Evolutionary conservation across 2,329 filamentous ascomycete genomes (phyloP).

Genomic region (Pseudocercospora macadamiae): DNA sequence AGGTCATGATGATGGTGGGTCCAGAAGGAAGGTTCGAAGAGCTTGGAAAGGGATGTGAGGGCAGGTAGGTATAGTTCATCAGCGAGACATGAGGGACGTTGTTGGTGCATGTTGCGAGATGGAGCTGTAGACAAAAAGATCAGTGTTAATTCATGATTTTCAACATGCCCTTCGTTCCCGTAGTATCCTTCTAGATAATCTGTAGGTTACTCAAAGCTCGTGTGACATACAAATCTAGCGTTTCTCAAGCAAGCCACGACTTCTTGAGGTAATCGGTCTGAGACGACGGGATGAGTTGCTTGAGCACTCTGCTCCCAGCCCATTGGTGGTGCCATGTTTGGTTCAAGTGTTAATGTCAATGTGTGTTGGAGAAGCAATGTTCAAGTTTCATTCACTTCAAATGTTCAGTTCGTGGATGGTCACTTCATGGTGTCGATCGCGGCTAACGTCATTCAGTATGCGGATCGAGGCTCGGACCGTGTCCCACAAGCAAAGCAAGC

Average conservation of each 20-base stretch:
- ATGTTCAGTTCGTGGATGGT: constrained; percentile 1
- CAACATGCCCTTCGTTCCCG: no score
- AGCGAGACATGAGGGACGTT: constrained; percentile 89
- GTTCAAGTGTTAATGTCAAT: no score
- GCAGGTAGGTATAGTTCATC: constrained; percentile 99
- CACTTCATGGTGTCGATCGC: no score
- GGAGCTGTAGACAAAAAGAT: constrained; percentile 63
- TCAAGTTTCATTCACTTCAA: background rate
- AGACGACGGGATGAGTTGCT: constrained; percentile 70
- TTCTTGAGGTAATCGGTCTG: constrained; percentile 74
- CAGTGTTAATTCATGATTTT: no score
- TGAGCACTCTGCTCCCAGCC: constrained; percentile 61
- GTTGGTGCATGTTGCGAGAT: constrained; percentile 86
- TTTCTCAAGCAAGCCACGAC: constrained; percentile 92
- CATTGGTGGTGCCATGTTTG: constrained; percentile 36
- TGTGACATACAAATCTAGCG: constrained; percentile 76
- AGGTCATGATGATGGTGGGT: constrained; percentile 84
- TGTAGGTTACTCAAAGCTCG: no score
- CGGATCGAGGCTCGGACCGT: background rate
- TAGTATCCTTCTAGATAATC: no score
- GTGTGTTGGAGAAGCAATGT: constrained; percentile 4
- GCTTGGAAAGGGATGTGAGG: constrained; percentile 55
- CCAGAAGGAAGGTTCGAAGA: constrained; percentile 53
- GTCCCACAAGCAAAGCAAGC: background rate
- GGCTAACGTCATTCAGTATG: background rate